Conservation (phyloP, 148 eudicot species). For the Spergularia bocconei region DNA sequence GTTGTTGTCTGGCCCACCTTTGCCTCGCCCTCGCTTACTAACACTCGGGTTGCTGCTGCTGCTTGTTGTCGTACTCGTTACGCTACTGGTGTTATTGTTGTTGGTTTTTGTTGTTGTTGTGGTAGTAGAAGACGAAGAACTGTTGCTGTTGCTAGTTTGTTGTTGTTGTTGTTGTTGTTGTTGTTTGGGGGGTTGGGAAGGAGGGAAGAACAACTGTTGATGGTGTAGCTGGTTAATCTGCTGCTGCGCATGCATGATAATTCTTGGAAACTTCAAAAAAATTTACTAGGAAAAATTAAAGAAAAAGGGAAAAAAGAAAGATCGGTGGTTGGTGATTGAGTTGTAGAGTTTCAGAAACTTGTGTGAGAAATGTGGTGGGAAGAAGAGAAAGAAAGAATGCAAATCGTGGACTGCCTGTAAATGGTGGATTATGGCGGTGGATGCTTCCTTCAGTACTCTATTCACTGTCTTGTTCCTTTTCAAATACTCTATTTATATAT, state of each 20-base stretch:
- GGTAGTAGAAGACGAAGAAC: slow-evolving; percentile 26
- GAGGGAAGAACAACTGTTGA: not conserved
- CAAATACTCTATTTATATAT: not conserved
- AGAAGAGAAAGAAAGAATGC: slow-evolving; percentile 13
- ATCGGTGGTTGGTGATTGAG: slow-evolving; percentile 18
- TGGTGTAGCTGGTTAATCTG: slow-evolving; percentile 4
- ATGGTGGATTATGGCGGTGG: slow-evolving; percentile 74
- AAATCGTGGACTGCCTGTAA: slow-evolving; percentile 34
- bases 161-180: slow-evolving; percentile 21
- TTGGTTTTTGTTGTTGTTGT: slow-evolving; percentile 11
- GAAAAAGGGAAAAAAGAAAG: not conserved
- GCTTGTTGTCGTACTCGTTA: slow-evolving; percentile 5
- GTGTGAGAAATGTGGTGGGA: slow-evolving; percentile 16
- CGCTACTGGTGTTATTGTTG: not conserved
- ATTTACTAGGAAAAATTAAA: not conserved
- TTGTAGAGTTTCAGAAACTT: not conserved
- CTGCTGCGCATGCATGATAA: slow-evolving; percentile 12
- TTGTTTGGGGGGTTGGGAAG: slow-evolving; percentile 1
- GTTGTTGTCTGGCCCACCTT: slow-evolving; percentile 74
- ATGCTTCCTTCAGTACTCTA: not conserved
- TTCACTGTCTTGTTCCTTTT: not conserved
- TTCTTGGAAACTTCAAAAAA: not conserved
- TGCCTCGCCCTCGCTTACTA: slow-evolving; percentile 45
- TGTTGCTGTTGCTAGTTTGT: slow-evolving; percentile 12
- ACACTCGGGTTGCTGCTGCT: not conserved